Evolutionary conservation across 2,329 filamentous ascomycete genomes (phyloP).

Genomic region (Pyricularia sp.): DNA sequence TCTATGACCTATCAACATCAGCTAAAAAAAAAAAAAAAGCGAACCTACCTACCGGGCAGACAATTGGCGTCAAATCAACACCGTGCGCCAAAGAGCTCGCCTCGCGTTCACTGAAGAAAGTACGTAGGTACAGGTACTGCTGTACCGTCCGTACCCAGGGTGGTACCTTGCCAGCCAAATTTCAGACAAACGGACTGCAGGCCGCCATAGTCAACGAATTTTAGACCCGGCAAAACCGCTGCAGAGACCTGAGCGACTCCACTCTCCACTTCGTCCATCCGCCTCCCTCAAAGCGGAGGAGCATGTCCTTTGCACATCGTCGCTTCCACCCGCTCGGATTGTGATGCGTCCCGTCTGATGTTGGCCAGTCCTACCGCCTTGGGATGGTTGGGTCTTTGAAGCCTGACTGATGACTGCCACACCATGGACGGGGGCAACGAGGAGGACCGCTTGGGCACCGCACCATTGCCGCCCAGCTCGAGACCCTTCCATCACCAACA

Average conservation of each 20-base stretch:
- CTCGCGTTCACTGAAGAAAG: background rate
- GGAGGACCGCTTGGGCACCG: constrained; percentile 26
- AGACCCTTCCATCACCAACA: constrained; percentile 14
- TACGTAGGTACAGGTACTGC: no score
- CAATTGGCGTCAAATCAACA: background rate
- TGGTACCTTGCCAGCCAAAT: background rate
- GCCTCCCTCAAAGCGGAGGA: background rate
- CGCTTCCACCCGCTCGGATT: constrained; percentile 1
- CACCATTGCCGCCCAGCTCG: constrained; percentile 16
- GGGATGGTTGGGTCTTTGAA: constrained; percentile 3
- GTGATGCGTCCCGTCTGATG: background rate
- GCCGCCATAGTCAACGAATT: background rate
- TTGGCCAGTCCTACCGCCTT: constrained; percentile 1
- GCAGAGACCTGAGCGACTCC: constrained; percentile 1
- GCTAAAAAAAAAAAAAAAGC: background rate
- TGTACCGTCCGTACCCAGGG: no score
- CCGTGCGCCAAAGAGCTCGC: background rate
- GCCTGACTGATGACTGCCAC: constrained; percentile 21
- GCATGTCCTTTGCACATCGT: background rate
- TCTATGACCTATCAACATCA: background rate
- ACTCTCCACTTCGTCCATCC: background rate
- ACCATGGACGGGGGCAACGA: constrained; percentile 38
- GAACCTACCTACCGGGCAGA: background rate
- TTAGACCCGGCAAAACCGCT: background rate
- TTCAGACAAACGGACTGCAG: background rate